Evolutionary conservation across 169 alveolate species (phyloP).

Genomic region (Cryptosporidium sp.): DNA sequence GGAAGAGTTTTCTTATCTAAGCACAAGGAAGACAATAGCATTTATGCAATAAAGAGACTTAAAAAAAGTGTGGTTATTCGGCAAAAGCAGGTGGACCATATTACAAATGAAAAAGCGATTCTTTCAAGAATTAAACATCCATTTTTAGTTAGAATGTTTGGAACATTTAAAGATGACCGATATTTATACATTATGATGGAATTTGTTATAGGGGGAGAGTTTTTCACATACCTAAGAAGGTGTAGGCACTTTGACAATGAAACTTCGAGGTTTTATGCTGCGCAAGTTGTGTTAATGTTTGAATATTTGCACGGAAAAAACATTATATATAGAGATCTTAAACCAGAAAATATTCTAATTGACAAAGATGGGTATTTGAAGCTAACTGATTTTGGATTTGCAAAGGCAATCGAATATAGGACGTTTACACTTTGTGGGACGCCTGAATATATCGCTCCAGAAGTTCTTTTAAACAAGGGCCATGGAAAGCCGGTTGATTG

Average conservation of each 20-base stretch:
- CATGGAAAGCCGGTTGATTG: conserved; percentile 97
- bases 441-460: conserved; percentile 99
- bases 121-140: conserved; percentile 93
- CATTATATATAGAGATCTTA: conserved; percentile 94
- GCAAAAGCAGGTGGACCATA: conserved; percentile 93
- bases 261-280: conserved; percentile 94
- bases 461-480: conserved; percentile 95
- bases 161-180: conserved; percentile 82
- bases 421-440: conserved; percentile 99
- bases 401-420: conserved; percentile 96
- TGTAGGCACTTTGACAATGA: conserved; percentile 92
- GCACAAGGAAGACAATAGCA: conserved; percentile 77
- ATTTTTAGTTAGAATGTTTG: conserved; percentile 91
- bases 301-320: conserved; percentile 95
- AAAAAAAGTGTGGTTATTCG: conserved; percentile 85
- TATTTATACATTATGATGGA: conserved; percentile 84
- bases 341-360: conserved; percentile 97
- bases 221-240: conserved; percentile 92
- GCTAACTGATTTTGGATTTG: conserved; percentile 99
- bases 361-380: conserved; percentile 97
- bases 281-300: conserved; percentile 94
- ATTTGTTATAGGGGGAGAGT: conserved; percentile 96
- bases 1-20: conserved; percentile 94
- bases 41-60: conserved; percentile 85
- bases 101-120: conserved; percentile 94